These are phyloP conservation scores for Russula emetica DNA, from an alignment of 768 basidiomycete genomes.

Conservation along the genomic window DNA sequence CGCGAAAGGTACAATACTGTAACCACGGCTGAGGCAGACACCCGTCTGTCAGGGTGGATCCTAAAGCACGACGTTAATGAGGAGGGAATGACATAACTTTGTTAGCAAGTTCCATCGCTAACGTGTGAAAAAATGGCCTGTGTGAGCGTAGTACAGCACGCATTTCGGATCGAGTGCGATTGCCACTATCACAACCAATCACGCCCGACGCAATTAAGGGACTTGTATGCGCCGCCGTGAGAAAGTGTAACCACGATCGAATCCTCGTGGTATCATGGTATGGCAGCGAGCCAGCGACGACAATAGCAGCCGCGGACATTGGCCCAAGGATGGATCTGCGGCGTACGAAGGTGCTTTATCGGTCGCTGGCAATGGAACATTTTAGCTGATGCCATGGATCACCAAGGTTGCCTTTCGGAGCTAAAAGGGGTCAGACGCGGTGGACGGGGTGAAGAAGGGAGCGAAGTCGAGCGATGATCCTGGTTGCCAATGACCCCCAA, in stretches of 20 bases:
- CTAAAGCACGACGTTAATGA: constrained; percentile 4
- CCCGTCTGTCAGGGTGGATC: not conserved
- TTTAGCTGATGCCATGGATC: not conserved
- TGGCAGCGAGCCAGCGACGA: constrained; percentile 8
- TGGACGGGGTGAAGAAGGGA: not conserved
- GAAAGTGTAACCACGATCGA: constrained; percentile 4
- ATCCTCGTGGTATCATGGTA: not conserved
- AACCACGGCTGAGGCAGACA: constrained; percentile 8
- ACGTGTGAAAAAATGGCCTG: constrained; percentile 16
- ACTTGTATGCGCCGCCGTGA: constrained; percentile 11
- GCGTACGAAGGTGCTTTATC: constrained; percentile 3
- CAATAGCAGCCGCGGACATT: constrained; percentile 18
- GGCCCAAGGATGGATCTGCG: constrained; percentile 12
- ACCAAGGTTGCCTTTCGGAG: constrained; percentile 13
- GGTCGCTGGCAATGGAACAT: constrained; percentile 2
- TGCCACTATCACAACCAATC: constrained; percentile 11
- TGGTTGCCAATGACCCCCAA: constrained; percentile 21
- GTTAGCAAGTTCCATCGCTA: constrained; percentile 1
- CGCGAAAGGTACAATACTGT: not conserved
- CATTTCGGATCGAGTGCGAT: constrained; percentile 12
- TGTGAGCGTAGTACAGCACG: not conserved
- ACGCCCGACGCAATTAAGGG: not conserved
- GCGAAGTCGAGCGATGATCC: constrained; percentile 17
- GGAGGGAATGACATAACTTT: constrained; percentile 20
- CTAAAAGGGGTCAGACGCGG: not conserved